phyloP scores from a whole-genome alignment of 805 yeast species.

The Jamesozyma piceae region DNA sequence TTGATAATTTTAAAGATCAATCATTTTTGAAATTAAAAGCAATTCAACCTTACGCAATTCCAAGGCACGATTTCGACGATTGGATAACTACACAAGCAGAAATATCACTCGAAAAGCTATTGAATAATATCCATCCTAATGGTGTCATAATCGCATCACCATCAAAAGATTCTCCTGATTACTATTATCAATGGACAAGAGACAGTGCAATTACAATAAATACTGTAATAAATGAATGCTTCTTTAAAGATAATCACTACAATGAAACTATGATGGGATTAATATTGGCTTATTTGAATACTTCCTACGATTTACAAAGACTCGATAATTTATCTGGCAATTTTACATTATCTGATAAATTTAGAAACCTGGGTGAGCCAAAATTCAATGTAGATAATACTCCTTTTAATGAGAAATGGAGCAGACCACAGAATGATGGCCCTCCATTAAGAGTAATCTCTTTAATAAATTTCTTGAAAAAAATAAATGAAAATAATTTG shows the following conservation, averaged over 20 bases:
- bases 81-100: slow-evolving; percentile 40
- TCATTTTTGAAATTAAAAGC: slow-evolving; percentile 7
- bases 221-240: slow-evolving; percentile 34
- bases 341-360: slow-evolving; percentile 30
- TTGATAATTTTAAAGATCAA: slow-evolving; percentile 1
- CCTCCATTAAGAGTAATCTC: slow-evolving; percentile 76
- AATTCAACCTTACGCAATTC: slow-evolving; percentile 8
- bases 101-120: slow-evolving; percentile 35
- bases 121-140: slow-evolving; percentile 16
- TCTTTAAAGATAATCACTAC: not conserved
- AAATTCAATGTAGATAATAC: slow-evolving; percentile 63
- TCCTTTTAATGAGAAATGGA: slow-evolving; percentile 66
- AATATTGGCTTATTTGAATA: slow-evolving; percentile 55
- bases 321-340: slow-evolving; percentile 60
- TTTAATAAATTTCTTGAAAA: slow-evolving; percentile 43
- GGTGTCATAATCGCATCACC: slow-evolving; percentile 88
- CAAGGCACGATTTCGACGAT: slow-evolving; percentile 30
- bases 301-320: slow-evolving; percentile 53
- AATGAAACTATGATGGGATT: slow-evolving; percentile 20
- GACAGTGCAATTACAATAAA: slow-evolving; percentile 78
- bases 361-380: slow-evolving; percentile 78
- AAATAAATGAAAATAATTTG: slow-evolving; percentile 30
- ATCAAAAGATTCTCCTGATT: slow-evolving; percentile 60
- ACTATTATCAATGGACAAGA: slow-evolving; percentile 84
- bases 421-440: slow-evolving; percentile 93